Conservation (phyloP, 2,329 filamentous ascomycete genomes). For the Epichloe hybrida region DNA sequence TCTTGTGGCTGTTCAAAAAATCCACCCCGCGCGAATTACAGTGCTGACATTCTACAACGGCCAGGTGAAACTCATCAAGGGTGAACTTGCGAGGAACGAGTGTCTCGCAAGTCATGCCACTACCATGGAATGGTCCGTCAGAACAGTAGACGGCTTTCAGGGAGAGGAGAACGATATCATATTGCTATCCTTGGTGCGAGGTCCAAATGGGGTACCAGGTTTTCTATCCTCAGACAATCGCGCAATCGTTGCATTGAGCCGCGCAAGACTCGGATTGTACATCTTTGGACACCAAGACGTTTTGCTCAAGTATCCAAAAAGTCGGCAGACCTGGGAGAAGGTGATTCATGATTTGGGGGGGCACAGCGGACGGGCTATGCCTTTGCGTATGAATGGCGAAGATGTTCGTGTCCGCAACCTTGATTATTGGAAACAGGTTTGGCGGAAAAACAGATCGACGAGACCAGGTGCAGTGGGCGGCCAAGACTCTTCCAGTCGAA, state of each 20-base stretch:
- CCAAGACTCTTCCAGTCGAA: neutral
- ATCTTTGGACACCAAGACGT: conserved; percentile 64
- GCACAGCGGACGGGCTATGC: conserved; percentile 17
- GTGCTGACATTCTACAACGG: conserved; percentile 82
- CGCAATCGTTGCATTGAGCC: conserved; percentile 45
- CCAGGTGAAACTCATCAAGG: conserved; percentile 54
- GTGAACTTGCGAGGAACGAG: conserved; percentile 24
- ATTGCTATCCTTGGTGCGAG: conserved; percentile 67
- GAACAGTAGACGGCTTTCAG: conserved; percentile 80
- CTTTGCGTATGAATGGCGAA: conserved; percentile 34
- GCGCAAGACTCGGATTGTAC: conserved; percentile 68
- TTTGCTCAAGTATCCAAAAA: conserved; percentile 29
- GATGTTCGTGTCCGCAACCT: conserved; percentile 37
- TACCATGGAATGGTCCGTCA: conserved; percentile 40
- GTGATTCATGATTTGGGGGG: conserved; percentile 27
- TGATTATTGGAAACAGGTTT: conserved; percentile 33
- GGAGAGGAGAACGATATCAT: conserved; percentile 83
- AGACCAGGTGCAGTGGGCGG: neutral
- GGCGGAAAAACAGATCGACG: conserved; percentile 5
- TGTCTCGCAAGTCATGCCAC: conserved; percentile 9
- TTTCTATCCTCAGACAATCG: conserved; percentile 55
- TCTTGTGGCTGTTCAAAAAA: conserved; percentile 44
- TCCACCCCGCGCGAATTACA: conserved; percentile 50
- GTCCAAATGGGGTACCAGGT: conserved; percentile 47
- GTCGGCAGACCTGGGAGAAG: conserved; percentile 26